Percentiles rank a stretch among this genome's conserved stretches.
Conservation (phyloP, 2,329 filamentous ascomycete genomes). For the Colletotrichum neosansevieriae region DNA sequence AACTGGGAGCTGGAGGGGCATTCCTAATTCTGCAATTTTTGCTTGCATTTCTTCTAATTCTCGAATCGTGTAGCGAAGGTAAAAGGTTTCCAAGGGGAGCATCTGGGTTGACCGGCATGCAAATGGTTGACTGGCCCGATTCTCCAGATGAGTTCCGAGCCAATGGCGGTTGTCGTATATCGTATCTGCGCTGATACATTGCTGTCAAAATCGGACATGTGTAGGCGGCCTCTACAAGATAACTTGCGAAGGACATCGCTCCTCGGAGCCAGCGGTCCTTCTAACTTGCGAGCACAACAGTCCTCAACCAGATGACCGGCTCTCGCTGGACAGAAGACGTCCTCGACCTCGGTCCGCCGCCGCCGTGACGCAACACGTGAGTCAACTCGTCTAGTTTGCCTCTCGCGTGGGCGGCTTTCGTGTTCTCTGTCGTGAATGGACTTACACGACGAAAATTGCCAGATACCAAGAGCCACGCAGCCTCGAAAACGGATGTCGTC, state of each 20-base stretch:
- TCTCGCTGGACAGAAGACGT: neutral
- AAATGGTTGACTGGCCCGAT: constrained; percentile 19
- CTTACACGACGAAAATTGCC: neutral
- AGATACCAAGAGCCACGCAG: neutral
- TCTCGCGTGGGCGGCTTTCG: neutral
- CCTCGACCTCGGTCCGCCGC: too few species aligned
- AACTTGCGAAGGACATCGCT: neutral
- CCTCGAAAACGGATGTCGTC: constrained; percentile 20
- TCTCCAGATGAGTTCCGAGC: neutral
- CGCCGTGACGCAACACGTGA: neutral
- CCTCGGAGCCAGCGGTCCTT: too few species aligned
- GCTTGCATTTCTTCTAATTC: constrained; percentile 16
- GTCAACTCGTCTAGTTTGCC: neutral
- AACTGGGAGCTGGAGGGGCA: neutral
- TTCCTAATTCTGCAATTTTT: constrained; percentile 2
- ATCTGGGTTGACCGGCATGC: neutral
- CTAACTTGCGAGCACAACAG: too few species aligned
- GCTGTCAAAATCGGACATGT: neutral
- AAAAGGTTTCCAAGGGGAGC: constrained; percentile 2
- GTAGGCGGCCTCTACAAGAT: neutral
- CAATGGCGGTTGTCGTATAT: constrained; percentile 6
- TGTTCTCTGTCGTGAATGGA: neutral
- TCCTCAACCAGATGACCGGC: too few species aligned
- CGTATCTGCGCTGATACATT: neutral
- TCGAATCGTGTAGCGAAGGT: constrained; percentile 26